Conservation (phyloP, 768 basidiomycete genomes). For the Phanerochaete carnosa region DNA sequence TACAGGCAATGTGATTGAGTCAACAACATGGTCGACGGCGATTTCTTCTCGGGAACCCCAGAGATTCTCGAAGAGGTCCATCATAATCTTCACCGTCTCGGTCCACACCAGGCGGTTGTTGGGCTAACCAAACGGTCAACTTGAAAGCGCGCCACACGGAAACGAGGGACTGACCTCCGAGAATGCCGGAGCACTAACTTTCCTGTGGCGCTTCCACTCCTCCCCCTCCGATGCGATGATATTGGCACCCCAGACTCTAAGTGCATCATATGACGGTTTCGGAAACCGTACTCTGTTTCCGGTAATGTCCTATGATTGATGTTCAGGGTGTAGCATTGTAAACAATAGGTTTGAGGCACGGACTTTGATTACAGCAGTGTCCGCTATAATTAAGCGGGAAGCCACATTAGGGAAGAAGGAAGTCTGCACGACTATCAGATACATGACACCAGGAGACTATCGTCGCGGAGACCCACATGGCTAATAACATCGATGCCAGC, state of each 20-base stretch:
- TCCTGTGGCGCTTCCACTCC: constrained; percentile 63
- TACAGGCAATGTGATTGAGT: constrained; percentile 15
- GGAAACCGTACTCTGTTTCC: constrained; percentile 48
- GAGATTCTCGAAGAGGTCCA: constrained; percentile 36
- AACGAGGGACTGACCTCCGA: constrained; percentile 45
- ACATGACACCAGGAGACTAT: too few species aligned
- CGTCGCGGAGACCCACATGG: constrained; percentile 17
- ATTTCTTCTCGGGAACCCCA: constrained; percentile 44
- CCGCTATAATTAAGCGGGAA: constrained; percentile 5
- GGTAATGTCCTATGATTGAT: constrained; percentile 41
- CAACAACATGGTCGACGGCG: constrained; percentile 41
- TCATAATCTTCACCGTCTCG: constrained; percentile 29
- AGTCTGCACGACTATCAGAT: neutral
- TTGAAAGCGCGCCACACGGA: neutral
- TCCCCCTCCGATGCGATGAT: constrained; percentile 66
- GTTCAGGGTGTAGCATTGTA: neutral
- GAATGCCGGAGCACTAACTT: constrained; percentile 60
- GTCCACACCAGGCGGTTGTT: constrained; percentile 39
- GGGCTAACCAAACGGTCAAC: constrained; percentile 27
- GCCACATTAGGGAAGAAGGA: neutral
- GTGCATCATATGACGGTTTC: constrained; percentile 48
- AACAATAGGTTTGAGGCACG: neutral
- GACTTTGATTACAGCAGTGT: constrained; percentile 13
- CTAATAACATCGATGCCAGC: constrained; percentile 18
- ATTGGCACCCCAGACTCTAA: constrained; percentile 55